Conservation (phyloP, 2,329 filamentous ascomycete species). For the Orbilia javanica region DNA sequence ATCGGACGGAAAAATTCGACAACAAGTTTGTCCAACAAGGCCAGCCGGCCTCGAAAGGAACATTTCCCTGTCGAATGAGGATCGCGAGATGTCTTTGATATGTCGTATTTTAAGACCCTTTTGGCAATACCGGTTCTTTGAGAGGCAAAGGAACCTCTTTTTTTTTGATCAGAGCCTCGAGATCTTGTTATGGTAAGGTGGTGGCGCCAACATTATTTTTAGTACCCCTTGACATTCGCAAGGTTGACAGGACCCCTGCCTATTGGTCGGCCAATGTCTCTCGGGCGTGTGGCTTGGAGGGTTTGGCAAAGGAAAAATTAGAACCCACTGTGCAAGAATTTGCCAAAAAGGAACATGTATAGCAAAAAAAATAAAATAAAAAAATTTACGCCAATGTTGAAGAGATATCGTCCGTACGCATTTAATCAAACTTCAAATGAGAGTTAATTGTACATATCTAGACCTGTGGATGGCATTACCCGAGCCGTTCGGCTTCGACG, state of each 20-base stretch:
- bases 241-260: constrained; percentile 53
- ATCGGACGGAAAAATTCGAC: neutral
- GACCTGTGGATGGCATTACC: constrained; percentile 33
- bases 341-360: constrained; percentile 21
- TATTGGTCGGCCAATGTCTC: constrained; percentile 40
- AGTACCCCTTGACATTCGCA: constrained; percentile 44
- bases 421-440: constrained; percentile 17
- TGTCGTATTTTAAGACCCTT: constrained; percentile 30
- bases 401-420: neutral
- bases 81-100: constrained; percentile 31
- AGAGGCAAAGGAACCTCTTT: constrained; percentile 43
- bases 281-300: constrained; percentile 48
- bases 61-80: neutral
- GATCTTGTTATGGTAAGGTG: constrained; percentile 23
- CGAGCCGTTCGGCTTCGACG: constrained; percentile 28
- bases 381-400: neutral
- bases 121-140: neutral
- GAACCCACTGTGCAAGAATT: constrained; percentile 12
- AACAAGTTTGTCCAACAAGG: neutral
- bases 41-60: constrained; percentile 7
- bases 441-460: neutral
- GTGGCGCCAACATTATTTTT: constrained; percentile 55
- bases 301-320: constrained; percentile 8
- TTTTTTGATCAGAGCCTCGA: constrained; percentile 19
- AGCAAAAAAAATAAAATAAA: neutral